These are phyloP conservation scores for Letharia lupina DNA, from an alignment of 495 filamentous ascomycete species.

Conservation along the genomic window DNA sequence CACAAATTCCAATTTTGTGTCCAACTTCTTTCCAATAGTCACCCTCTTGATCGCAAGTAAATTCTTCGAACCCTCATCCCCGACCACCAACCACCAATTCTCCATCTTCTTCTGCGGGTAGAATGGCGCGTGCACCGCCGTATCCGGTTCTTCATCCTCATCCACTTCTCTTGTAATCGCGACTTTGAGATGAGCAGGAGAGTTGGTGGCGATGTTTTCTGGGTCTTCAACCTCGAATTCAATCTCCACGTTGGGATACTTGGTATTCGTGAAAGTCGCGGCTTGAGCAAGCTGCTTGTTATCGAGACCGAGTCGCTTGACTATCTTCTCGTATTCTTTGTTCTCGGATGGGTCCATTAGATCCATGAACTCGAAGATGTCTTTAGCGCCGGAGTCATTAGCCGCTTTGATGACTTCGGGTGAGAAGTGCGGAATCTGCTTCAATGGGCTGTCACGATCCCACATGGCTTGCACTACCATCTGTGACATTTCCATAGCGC, in stretches of 20 bases:
- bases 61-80: slow-evolving; percentile 74
- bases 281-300: slow-evolving; percentile 77
- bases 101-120: slow-evolving; percentile 90
- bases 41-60: slow-evolving; percentile 90
- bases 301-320: slow-evolving; percentile 69
- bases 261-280: slow-evolving; percentile 92
- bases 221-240: slow-evolving; percentile 78
- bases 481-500: slow-evolving; percentile 98
- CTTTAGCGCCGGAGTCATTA: slow-evolving; percentile 72
- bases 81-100: slow-evolving; percentile 95
- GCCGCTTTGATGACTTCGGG: slow-evolving; percentile 75
- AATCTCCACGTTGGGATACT: slow-evolving; percentile 89
- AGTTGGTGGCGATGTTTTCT: slow-evolving; percentile 68
- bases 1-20: slow-evolving; percentile 79
- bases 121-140: slow-evolving; percentile 90
- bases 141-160: slow-evolving; percentile 64
- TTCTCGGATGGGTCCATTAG: slow-evolving; percentile 94
- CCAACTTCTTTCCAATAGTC: slow-evolving; percentile 69
- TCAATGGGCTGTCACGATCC: slow-evolving; percentile 93
- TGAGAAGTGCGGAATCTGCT: slow-evolving; percentile 94
- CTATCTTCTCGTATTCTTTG: slow-evolving; percentile 60
- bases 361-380: slow-evolving; percentile 97
- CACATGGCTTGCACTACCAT: slow-evolving; percentile 99
- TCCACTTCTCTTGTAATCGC: slow-evolving; percentile 80
- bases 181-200: slow-evolving; percentile 76